Evolutionary conservation across 1,139 yeast species (phyloP).

Genomic region (Citeromyces siamensis): DNA sequence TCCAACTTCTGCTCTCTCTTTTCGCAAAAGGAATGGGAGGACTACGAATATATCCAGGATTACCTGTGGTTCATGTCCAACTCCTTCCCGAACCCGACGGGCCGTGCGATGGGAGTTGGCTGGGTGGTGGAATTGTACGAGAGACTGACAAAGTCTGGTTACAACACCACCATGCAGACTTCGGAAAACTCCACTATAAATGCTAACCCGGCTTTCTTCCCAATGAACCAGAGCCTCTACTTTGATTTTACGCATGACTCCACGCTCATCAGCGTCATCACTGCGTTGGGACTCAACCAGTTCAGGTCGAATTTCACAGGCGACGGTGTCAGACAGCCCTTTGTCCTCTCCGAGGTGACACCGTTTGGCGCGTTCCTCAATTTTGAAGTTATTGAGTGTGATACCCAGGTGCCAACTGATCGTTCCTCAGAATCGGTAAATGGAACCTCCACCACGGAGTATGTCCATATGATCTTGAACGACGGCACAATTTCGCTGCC

Average conservation of each 20-base stretch:
- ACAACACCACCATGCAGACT: constrained; percentile 14
- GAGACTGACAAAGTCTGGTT: constrained; percentile 15
- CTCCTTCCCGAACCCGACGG: constrained; percentile 24
- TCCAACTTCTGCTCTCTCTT: constrained; percentile 34
- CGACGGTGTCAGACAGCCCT: constrained; percentile 21
- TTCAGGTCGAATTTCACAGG: constrained; percentile 19
- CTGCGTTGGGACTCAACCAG: constrained; percentile 25
- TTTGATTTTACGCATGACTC: constrained; percentile 30
- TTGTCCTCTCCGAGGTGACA: constrained; percentile 24
- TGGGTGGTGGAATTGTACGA: constrained; percentile 25
- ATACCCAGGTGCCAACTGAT: constrained; percentile 12
- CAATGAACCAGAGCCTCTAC: constrained; percentile 26
- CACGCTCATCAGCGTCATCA: constrained; percentile 22
- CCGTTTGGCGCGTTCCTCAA: constrained; percentile 29
- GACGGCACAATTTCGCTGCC: constrained; percentile 24
- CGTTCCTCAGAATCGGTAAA: constrained; percentile 8
- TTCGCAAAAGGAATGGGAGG: constrained; percentile 35
- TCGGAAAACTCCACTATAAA: constrained; percentile 25
- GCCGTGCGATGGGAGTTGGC: constrained; percentile 28
- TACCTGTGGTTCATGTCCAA: constrained; percentile 24
- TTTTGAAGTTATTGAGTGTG: constrained; percentile 25
- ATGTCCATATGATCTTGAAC: constrained; percentile 23
- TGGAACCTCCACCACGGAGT: constrained; percentile 7
- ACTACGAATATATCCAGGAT: constrained; percentile 31
- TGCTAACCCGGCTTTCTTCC: constrained; percentile 18